These are phyloP conservation scores for Neurospora sp. DNA, from an alignment of 495 filamentous ascomycete genomes.

Conservation along the genomic window DNA sequence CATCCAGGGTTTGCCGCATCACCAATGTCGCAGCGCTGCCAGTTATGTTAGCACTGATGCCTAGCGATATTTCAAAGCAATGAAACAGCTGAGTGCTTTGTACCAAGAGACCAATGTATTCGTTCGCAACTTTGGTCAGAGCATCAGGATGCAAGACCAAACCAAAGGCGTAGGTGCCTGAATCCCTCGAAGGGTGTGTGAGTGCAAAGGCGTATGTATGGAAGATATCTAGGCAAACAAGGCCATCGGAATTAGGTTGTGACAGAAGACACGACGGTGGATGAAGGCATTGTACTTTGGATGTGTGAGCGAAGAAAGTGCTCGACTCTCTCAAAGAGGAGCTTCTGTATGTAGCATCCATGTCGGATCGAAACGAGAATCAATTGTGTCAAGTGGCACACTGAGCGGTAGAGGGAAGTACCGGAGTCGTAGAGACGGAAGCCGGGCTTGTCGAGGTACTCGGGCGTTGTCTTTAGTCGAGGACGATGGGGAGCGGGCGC, in stretches of 20 bases:
- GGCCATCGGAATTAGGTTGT: too few relatives aligned
- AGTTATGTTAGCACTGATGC: neutral
- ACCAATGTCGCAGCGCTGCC: constrained; percentile 21
- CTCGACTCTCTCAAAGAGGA: too few relatives aligned
- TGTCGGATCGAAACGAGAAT: too few relatives aligned
- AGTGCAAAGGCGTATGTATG: too few relatives aligned
- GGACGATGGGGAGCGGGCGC: neutral
- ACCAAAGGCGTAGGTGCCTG: constrained; percentile 40
- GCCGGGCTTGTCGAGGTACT: neutral
- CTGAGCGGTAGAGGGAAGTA: neutral
- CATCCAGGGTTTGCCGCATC: constrained; percentile 31
- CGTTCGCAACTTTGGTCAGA: constrained; percentile 39
- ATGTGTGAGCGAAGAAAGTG: too few relatives aligned
- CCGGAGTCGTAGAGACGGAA: neutral
- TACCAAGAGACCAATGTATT: constrained; percentile 51
- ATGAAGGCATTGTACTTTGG: too few relatives aligned
- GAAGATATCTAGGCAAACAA: too few relatives aligned
- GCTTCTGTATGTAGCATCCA: too few relatives aligned
- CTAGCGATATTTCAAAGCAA: neutral
- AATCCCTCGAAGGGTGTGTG: too few relatives aligned
- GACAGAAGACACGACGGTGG: too few relatives aligned
- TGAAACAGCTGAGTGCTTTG: constrained; percentile 2
- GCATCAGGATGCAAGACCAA: constrained; percentile 45
- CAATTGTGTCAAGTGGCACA: too few relatives aligned
- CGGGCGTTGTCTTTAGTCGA: neutral